Base-by-base conservation (phyloP, 2,329 filamentous ascomycete genomes). In the Tothia fuscella region DNA sequence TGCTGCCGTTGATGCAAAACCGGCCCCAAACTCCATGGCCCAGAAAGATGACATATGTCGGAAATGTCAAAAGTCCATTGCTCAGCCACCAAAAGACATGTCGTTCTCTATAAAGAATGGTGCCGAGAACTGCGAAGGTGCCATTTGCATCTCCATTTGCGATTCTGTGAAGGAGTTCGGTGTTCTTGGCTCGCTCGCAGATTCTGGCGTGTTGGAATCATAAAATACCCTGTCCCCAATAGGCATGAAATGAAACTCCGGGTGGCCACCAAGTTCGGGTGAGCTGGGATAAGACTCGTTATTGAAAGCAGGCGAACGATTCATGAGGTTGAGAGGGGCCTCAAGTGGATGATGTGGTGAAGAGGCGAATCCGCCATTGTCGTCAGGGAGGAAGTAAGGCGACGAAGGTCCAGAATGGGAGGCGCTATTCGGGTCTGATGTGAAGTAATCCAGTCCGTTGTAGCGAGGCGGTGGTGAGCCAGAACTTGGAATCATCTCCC, bases 121-220 rank as follows among this genome's bases (percentile, higher is more conserved):
- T n/a, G n/a, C n/a, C n/a, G n/a, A n/a, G n/a, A n/a, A n/a, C n/a
- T n/a, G n/a, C n/a, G n/a, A n/a, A n/a, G n/a, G n/a, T n/a, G n/a
- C n/a, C n/a, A n/a, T n/a, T n/a, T n/a, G n/a, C n/a, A n/a, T n/a
- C n/a, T 29, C 26, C 26, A 29, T 29, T 14, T 14, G 10, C 26
- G 10, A 10, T 14, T 29, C 26, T 14, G 10, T 14, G 26, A 10
- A 29, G 10, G 10, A 10, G 10, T 14, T 29, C 10, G 38, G 38
- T n/a, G 38, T 40, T 13, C 28, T 24, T 14, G 38, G 38, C 26
- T 40, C 38, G 31, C 38, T 40, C 20, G 19, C 38, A 20, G 38
- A 30, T 21, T 40, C 38, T 7, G 26, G 17, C 5, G 20, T 28
- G 20, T 16, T 25, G 19, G 35, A 25, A n/a, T 40, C 38, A 17